Percentiles rank a stretch among this genome's conserved stretches.
Evolutionary conservation across 768 basidiomycete species (phyloP).

Genomic region (Tricholomella constricta): DNA sequence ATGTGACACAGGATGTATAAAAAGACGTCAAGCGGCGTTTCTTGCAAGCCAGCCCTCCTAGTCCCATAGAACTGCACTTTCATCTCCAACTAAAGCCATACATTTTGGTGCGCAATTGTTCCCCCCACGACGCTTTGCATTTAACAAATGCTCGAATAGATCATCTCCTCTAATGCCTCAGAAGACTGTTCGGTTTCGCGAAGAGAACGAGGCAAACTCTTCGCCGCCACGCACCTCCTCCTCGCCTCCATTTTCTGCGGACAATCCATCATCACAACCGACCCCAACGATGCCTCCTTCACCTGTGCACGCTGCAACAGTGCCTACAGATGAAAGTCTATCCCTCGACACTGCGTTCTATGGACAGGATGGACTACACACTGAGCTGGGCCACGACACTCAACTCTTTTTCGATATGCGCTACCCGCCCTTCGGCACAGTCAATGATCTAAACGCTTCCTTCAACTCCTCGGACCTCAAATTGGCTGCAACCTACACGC

Average conservation of each 20-base stretch:
- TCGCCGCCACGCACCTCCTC: not conserved
- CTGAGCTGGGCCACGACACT: not conserved
- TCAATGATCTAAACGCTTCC: not conserved
- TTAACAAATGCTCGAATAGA: too few species aligned
- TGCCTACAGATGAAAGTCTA: not conserved
- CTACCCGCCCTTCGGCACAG: not conserved
- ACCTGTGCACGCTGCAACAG: not conserved
- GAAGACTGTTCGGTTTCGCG: not conserved
- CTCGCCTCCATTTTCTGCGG: not conserved
- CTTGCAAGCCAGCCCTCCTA: too few species aligned
- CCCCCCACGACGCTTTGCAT: too few species aligned
- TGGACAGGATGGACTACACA: not conserved
- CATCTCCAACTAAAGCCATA: too few species aligned
- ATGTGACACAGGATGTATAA: too few species aligned
- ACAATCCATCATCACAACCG: not conserved
- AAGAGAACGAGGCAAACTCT: not conserved
- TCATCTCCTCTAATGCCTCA: not conserved
- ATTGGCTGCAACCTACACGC: not conserved
- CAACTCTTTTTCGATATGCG: not conserved
- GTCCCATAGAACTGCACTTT: too few species aligned
- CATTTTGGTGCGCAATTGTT: too few species aligned
- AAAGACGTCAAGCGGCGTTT: too few species aligned
- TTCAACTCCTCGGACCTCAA: not conserved
- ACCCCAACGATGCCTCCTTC: not conserved
- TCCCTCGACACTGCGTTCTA: not conserved